Evolutionary conservation across 495 filamentous ascomycete species (phyloP).

Genomic region (Chaetomidium leptoderma): DNA sequence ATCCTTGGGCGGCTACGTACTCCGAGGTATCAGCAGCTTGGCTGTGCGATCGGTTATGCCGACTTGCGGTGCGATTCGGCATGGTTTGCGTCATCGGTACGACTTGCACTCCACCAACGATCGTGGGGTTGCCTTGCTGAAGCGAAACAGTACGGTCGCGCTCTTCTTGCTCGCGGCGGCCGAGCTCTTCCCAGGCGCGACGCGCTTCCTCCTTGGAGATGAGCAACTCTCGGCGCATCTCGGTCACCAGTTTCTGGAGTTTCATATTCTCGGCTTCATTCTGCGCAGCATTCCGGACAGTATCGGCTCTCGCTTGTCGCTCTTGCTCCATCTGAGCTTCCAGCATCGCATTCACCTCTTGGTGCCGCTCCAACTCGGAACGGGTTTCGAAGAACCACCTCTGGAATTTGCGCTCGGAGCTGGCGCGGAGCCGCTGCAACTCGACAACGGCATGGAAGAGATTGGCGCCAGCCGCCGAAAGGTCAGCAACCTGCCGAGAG

Average conservation of each 20-base stretch:
- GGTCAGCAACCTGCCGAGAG: conserved; percentile 87
- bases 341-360: conserved; percentile 78
- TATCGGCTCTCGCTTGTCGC: conserved; percentile 61
- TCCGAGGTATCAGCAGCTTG: conserved; percentile 38
- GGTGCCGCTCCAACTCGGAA: conserved; percentile 75
- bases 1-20: conserved; percentile 34
- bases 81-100: conserved; percentile 84
- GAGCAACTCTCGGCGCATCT: conserved; percentile 84
- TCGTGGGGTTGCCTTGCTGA: conserved; percentile 78
- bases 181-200: conserved; percentile 94
- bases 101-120: conserved; percentile 94
- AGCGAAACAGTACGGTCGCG: conserved; percentile 83
- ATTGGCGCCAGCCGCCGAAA: conserved; percentile 94
- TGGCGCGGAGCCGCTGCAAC: conserved; percentile 89
- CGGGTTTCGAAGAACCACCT: conserved; percentile 97
- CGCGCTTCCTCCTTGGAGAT: conserved; percentile 97
- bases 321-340: conserved; percentile 70
- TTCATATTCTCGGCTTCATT: conserved; percentile 63
- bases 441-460: conserved; percentile 97
- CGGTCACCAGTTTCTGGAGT: conserved; percentile 68
- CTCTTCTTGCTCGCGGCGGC: conserved; percentile 89
- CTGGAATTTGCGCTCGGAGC: conserved; percentile 95
- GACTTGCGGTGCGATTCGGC: conserved; percentile 59
- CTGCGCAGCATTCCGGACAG: conserved; percentile 56
- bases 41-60: conserved; percentile 38